Conservation (phyloP, 768 basidiomycete species). For the Boletus reticuloceps region DNA sequence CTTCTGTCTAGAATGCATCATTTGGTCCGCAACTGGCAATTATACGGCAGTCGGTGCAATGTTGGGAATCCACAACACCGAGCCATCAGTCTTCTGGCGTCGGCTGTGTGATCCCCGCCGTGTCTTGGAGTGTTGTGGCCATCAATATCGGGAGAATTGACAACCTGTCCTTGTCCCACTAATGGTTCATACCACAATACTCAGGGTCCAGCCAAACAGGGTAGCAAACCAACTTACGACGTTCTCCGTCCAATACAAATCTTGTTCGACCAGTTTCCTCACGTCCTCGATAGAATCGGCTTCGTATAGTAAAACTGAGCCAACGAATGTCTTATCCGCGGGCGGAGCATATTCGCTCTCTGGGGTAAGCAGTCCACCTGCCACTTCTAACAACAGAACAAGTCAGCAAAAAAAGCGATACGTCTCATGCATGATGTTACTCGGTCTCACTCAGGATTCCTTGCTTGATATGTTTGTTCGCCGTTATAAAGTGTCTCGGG, state of each 20-base stretch:
- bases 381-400: slow-evolving; percentile 39
- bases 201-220: background rate
- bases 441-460: slow-evolving; percentile 51
- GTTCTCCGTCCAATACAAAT: slow-evolving; percentile 41
- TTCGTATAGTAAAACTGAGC: slow-evolving; percentile 56
- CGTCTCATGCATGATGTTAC: slow-evolving; percentile 1
- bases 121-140: slow-evolving; percentile 35
- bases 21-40: too few relatives aligned
- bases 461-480: slow-evolving; percentile 38
- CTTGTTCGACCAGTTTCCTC: slow-evolving; percentile 38
- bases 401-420: slow-evolving; percentile 5
- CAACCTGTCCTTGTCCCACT: slow-evolving; percentile 61
- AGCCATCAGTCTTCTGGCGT: slow-evolving; percentile 18
- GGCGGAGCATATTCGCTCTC: slow-evolving; percentile 48
- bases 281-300: slow-evolving; percentile 50
- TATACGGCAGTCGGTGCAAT: background rate
- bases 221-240: slow-evolving; percentile 37
- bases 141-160: slow-evolving; percentile 45
- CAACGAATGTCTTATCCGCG: slow-evolving; percentile 55
- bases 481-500: slow-evolving; percentile 46
- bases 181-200: background rate
- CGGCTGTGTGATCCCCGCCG: slow-evolving; percentile 20
- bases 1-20: background rate
- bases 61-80: background rate
- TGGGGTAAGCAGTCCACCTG: slow-evolving; percentile 56